phyloP scores from a whole-genome alignment of 192 early-diverging fungal genomes.

The Phlyctochytrium arcticum region DNA sequence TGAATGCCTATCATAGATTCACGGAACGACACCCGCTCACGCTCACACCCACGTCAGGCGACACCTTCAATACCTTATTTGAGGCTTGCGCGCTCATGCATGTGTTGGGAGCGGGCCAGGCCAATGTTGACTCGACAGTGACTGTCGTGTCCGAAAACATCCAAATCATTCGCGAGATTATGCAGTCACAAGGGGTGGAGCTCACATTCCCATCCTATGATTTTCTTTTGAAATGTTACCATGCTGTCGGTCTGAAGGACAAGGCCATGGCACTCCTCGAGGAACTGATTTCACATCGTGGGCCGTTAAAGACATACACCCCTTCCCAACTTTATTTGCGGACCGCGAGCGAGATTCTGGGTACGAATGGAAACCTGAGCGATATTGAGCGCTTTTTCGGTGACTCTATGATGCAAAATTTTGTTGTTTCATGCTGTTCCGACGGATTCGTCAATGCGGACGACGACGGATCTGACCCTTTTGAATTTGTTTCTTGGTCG shows the following conservation, averaged over 20 bases:
- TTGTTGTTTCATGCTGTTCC: neutral
- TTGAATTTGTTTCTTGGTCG: neutral
- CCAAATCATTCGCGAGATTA: neutral
- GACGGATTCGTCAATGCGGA: neutral
- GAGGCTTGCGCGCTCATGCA: conserved; percentile 14
- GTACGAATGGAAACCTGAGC: neutral
- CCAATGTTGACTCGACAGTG: neutral
- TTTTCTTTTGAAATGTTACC: neutral
- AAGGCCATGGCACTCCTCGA: neutral
- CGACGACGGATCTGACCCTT: neutral
- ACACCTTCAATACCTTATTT: neutral
- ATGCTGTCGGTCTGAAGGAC: neutral
- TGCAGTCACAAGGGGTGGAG: neutral
- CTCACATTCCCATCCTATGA: neutral
- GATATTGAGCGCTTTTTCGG: neutral
- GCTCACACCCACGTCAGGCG: neutral
- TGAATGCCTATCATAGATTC: neutral
- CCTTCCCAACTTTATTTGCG: neutral
- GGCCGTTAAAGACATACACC: neutral
- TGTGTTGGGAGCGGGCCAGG: neutral
- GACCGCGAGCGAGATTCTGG: neutral
- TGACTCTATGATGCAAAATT: neutral
- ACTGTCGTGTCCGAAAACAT: neutral
- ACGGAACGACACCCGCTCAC: neutral
- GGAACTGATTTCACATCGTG: neutral